Evolutionary conservation across 139 green algal species (phyloP), one percentile per base, ranked within the genome.

Genomic region (Volvox africanus): DNA sequence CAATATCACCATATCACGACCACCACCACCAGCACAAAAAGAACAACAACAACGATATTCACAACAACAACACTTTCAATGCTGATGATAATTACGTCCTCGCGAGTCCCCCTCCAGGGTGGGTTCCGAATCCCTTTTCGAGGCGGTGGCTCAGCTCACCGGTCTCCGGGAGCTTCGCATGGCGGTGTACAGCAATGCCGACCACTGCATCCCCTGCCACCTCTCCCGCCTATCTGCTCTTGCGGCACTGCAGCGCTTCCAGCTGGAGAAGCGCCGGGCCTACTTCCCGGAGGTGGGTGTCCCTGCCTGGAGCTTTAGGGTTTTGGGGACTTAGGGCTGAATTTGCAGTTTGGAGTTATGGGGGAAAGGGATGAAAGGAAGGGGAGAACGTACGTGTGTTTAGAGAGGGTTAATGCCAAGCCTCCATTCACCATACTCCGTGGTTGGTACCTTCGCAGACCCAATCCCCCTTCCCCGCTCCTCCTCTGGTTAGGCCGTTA

Each of bases 151-250:
- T 19, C 55, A 84, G 86, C 86, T 90, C 50, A 90, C 86, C 6
- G 86, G 86, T 24, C 86, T 90, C 19, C 86, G 86, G 30, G 75
- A 90, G 86, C 75, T 90, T 75, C 86, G 86, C 86, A 90, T 90
- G 86, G 86, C 86, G 32, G 86, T 90, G 3, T 90, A 90, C 75
- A 61, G 22, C 86, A 90, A 90, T 50, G 55, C 86, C 75, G 86
- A 90, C 86, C 73, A 84, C 86, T 84, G n/a, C 86, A 84, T 90
- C 32, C 73, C 55, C 44, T 90, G 86, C 86, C 86, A 90, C 55
- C 86, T 90, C 30, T 50, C 21, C 73, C 73, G 86, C 32, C 86
- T 90, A 9, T 50, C 75, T 0, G 55, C 50, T 75, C 86, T 90
- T 71, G 86, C 75, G 73, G 73, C 73, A 30, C 73, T 90, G 86